phyloP scores from a whole-genome alignment of 2,329 filamentous ascomycete species.

The Orbilia ellipsospora region DNA sequence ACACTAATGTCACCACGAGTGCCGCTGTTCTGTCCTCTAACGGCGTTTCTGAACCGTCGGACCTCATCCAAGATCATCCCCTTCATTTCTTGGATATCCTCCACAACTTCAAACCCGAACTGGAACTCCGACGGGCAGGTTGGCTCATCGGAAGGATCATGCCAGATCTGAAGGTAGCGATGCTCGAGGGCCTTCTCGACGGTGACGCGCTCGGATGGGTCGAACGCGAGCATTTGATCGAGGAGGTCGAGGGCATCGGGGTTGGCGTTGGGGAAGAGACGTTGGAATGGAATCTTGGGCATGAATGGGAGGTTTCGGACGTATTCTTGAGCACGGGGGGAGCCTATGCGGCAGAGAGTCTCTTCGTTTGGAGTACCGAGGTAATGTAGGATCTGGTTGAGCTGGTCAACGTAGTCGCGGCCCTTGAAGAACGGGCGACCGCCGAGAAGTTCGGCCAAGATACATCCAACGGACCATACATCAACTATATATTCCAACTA shows the following conservation, averaged over 20 bases:
- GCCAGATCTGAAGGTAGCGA: constrained; percentile 96
- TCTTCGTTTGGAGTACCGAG: constrained; percentile 96
- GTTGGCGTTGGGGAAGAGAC: constrained; percentile 92
- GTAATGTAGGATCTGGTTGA: constrained; percentile 99
- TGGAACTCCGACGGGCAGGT: constrained; percentile 94
- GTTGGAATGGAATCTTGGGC: constrained; percentile 89
- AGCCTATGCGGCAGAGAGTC: constrained; percentile 91
- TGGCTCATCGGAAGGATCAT: constrained; percentile 95
- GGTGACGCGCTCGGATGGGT: constrained; percentile 89
- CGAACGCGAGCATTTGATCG: constrained; percentile 97
- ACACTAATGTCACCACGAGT: constrained; percentile 19
- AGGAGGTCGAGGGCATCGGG: constrained; percentile 94
- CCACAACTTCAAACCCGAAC: constrained; percentile 97
- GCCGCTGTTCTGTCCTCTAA: constrained; percentile 65
- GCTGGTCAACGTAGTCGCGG: constrained; percentile 97
- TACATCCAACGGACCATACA: constrained; percentile 98
- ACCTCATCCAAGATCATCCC: constrained; percentile 98
- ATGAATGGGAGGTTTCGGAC: constrained; percentile 95
- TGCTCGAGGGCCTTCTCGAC: constrained; percentile 97
- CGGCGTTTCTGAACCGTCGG: constrained; percentile 77
- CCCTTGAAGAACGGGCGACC: constrained; percentile 99
- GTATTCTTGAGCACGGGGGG: constrained; percentile 95
- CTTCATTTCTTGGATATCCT: constrained; percentile 94
- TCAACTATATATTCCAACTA: constrained; percentile 73
- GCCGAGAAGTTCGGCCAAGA: constrained; percentile 93